Conservation (phyloP, 805 yeast genomes). For the Candida rishiriensis region DNA sequence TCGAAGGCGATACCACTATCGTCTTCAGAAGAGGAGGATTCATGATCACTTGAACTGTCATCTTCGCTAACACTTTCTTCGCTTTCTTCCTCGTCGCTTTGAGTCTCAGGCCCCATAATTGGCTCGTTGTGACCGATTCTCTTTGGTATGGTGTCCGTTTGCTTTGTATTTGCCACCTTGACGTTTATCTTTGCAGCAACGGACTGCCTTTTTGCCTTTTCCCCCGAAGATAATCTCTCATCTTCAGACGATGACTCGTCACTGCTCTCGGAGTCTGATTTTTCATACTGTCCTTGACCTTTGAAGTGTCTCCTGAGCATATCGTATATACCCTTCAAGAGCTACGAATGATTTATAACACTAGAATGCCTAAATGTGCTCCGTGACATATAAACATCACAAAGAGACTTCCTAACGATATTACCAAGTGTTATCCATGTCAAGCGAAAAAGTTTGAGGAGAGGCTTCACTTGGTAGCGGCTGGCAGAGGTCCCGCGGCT, state of each 20-base stretch:
- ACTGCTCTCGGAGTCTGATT: background rate
- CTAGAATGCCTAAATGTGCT: no score
- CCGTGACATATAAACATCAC: no score
- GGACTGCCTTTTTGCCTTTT: background rate
- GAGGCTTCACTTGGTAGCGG: no score
- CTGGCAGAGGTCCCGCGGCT: no score
- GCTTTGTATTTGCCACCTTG: background rate
- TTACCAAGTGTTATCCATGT: no score
- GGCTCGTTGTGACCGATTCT: background rate
- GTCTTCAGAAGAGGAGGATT: background rate
- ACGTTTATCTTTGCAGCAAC: background rate
- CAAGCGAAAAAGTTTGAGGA: no score
- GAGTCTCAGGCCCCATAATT: background rate
- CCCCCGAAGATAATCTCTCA: background rate
- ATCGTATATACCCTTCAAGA: no score
- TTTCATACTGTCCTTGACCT: constrained; percentile 1
- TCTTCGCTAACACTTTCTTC: background rate
- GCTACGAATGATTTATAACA: no score
- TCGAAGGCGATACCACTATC: background rate
- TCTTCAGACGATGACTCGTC: background rate
- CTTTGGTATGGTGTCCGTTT: background rate
- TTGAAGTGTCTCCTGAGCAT: constrained; percentile 1
- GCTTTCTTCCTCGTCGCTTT: background rate
- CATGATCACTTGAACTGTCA: background rate
- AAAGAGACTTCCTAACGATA: no score